phyloP scores from a whole-genome alignment of 2,329 filamentous ascomycete species.

The Cryphonectria carpinicola region DNA sequence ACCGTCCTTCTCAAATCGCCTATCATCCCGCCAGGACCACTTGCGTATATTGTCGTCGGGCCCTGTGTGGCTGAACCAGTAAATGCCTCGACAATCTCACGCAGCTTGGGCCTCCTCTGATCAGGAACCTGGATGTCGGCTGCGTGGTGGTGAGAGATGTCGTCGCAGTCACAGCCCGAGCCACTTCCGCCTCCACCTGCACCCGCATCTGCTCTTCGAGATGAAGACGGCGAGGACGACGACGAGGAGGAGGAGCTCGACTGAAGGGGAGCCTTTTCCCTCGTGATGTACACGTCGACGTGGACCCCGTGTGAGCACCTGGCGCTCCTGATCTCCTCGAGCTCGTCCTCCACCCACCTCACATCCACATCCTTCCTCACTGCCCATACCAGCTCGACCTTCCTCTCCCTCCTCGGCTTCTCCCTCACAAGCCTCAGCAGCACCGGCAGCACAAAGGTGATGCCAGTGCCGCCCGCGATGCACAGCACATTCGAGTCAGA shows the following conservation, averaged over 20 bases:
- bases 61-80: conserved; percentile 51
- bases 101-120: conserved; percentile 50
- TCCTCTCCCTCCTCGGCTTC: conserved; percentile 41
- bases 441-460: conserved; percentile 59
- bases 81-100: conserved; percentile 52
- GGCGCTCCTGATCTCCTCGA: conserved; percentile 51
- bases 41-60: conserved; percentile 60
- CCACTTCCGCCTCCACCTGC: conserved; percentile 19
- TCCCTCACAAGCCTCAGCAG: conserved; percentile 45
- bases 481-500: conserved; percentile 53
- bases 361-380: conserved; percentile 58
- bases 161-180: conserved; percentile 32
- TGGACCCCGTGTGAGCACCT: conserved; percentile 46
- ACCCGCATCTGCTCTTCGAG: neutral
- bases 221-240: neutral
- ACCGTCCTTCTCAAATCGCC: conserved; percentile 59
- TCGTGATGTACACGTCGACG: conserved; percentile 63
- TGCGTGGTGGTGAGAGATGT: conserved; percentile 31
- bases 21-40: conserved; percentile 64
- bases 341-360: conserved; percentile 62
- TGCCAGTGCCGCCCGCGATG: conserved; percentile 61
- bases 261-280: conserved; percentile 44
- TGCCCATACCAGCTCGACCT: conserved; percentile 68
- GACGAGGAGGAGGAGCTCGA: conserved; percentile 23
- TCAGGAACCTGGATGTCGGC: conserved; percentile 28